Evolutionary conservation across 2,329 filamentous ascomycete species (phyloP).

Genomic region (Microdochium bolleyi): DNA sequence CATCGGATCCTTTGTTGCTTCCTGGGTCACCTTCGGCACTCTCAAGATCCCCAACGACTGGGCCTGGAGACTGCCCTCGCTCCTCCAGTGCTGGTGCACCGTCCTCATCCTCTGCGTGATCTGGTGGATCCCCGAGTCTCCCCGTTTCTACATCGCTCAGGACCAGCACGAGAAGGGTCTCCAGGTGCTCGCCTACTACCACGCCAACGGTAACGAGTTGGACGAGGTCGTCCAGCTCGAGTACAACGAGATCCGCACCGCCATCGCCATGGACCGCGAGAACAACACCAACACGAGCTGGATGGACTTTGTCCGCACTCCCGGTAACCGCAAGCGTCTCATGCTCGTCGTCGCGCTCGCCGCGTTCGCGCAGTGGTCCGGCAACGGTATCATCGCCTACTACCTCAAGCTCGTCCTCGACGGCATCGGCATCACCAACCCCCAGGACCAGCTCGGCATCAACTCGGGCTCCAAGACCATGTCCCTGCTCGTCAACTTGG

Average conservation of each 20-base stretch:
- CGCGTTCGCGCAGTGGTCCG: slow-evolving; percentile 18
- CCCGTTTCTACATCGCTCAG: slow-evolving; percentile 27
- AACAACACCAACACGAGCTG: not conserved
- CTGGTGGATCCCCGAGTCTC: slow-evolving; percentile 24
- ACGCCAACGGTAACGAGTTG: slow-evolving; percentile 34
- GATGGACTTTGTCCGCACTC: slow-evolving; percentile 9
- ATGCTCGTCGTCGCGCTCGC: slow-evolving; percentile 15
- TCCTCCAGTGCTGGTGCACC: slow-evolving; percentile 38
- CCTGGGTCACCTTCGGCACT: slow-evolving; percentile 29
- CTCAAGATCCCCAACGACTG: slow-evolving; percentile 26
- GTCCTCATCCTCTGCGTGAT: slow-evolving; percentile 34
- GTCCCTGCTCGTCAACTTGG: slow-evolving; percentile 26
- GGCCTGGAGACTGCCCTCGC: slow-evolving; percentile 52
- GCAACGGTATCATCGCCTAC: slow-evolving; percentile 25
- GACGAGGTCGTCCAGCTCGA: slow-evolving; percentile 31
- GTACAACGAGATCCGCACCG: slow-evolving; percentile 27
- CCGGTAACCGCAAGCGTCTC: slow-evolving; percentile 17
- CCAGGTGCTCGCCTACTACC: slow-evolving; percentile 50
- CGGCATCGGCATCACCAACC: slow-evolving; percentile 24
- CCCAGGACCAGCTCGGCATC: slow-evolving; percentile 27
- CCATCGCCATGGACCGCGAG: slow-evolving; percentile 3
- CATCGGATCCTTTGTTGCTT: slow-evolving; percentile 20
- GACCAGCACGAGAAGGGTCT: slow-evolving; percentile 48
- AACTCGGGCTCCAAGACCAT: slow-evolving; percentile 22
- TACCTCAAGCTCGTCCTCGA: slow-evolving; percentile 26